Evolutionary conservation across 2,329 filamentous ascomycete species (phyloP), one percentile per base, ranked within the genome.

Genomic region (Pestalotiopsis sp.): DNA sequence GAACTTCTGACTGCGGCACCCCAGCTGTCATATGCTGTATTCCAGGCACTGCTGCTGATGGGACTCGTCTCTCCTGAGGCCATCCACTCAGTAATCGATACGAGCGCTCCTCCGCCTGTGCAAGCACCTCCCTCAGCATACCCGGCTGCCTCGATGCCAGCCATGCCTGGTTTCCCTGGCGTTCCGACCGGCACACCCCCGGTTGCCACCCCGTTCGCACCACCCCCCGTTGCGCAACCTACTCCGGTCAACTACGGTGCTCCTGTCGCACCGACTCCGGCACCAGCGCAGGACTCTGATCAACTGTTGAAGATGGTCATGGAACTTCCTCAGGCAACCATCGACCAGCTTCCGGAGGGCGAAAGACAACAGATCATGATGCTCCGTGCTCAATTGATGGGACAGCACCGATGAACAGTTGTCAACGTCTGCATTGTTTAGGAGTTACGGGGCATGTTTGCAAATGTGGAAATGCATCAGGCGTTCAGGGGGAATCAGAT

Each of bases 21-120:
- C 0, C 96, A 99, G 81, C 90, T 99, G 59, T 90, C 93, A 4
- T 98, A 97, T 76, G 96, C 96, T 68, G 92, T 98, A 73, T 98
- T 98, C 82, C 95, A 98, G 81, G 93, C 95, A 27, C 87, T 98
- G 11, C 88, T 98, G 2, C 89, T 98, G 49, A 96, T 98, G 89
- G 94, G 94, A 60, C 90, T 98, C 11, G 94, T 98, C 68, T 95
- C 96, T 68, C 92, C 93, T 14, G 91, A 91, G 74, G 91, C 94
- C 3, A 90, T 98, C 67, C 88, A 91, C 71, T 91, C 92, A 4
- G 93, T 98, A 38, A 87, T 98, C 66, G 93, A 97, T 76, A 82
- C 84, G 4, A 79, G 78, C 67, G 77, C 80, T 60, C 78, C 79
- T 71, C 82, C 83, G 70, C 80, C 82, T 11, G 77, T 76, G 39